A percentile compares a stretch with the other conserved stretches of the same genome.
phyloP scores from a whole-genome alignment of 2,329 filamentous ascomycete species.

The Colletotrichum paranaense region DNA sequence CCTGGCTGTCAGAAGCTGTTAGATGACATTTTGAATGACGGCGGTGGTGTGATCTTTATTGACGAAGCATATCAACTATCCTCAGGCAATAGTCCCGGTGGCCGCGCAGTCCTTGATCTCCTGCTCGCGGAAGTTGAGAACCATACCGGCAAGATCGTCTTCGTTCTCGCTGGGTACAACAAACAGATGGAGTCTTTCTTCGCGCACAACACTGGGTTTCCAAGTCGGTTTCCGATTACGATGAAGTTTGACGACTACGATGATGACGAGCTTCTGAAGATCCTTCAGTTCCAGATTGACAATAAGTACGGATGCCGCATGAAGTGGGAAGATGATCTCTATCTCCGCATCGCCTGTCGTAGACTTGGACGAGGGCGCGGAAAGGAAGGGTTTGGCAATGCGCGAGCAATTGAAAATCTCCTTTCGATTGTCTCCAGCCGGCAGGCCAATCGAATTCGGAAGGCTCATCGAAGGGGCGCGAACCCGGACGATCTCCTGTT shows the following conservation, averaged over 20 bases:
- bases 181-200: slow-evolving; percentile 84
- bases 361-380: slow-evolving; percentile 73
- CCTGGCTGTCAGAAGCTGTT: slow-evolving; percentile 63
- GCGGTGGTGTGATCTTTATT: slow-evolving; percentile 79
- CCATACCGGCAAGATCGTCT: slow-evolving; percentile 74
- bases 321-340: slow-evolving; percentile 72
- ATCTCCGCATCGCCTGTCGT: slow-evolving; percentile 70
- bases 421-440: slow-evolving; percentile 64
- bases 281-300: slow-evolving; percentile 66
- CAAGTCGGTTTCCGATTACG: slow-evolving; percentile 74
- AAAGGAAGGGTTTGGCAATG: slow-evolving; percentile 78
- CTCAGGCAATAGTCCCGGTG: slow-evolving; percentile 66
- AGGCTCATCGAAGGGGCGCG: slow-evolving; percentile 52
- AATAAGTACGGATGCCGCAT: slow-evolving; percentile 66
- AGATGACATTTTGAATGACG: slow-evolving; percentile 60
- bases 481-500: slow-evolving; percentile 68
- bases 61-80: slow-evolving; percentile 84
- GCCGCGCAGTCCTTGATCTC: slow-evolving; percentile 74
- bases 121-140: slow-evolving; percentile 81
- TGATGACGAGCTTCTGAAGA: slow-evolving; percentile 71
- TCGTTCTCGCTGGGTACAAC: slow-evolving; percentile 79
- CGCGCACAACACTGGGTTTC: slow-evolving; percentile 76
- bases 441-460: slow-evolving; percentile 67
- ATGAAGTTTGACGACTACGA: slow-evolving; percentile 78
- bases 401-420: slow-evolving; percentile 73